Percentiles rank a stretch among this genome's conserved stretches.
phyloP scores from a whole-genome alignment of 2,329 filamentous ascomycete species.

The Diplodia mutila region DNA sequence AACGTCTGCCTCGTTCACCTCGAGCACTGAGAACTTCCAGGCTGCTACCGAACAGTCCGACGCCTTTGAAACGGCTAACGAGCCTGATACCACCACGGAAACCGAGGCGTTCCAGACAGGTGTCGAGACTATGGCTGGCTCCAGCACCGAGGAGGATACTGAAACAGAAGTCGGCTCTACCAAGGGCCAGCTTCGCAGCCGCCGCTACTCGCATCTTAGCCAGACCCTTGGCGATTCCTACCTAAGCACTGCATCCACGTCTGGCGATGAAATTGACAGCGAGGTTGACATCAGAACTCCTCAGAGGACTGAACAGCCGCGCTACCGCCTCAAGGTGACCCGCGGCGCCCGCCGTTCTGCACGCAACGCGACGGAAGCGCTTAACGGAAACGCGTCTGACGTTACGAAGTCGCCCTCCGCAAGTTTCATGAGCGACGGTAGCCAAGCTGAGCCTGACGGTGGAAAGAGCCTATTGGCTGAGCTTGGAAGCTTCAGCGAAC shows the following conservation, averaged over 20 bases:
- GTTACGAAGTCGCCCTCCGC: conserved; percentile 60
- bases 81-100: conserved; percentile 74
- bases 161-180: conserved; percentile 71
- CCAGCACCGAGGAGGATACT: conserved; percentile 78
- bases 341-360: conserved; percentile 58
- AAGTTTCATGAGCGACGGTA: conserved; percentile 53
- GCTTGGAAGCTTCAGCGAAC: conserved; percentile 76
- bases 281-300: conserved; percentile 64
- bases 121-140: conserved; percentile 70
- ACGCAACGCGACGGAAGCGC: conserved; percentile 58
- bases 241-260: conserved; percentile 87
- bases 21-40: conserved; percentile 71
- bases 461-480: conserved; percentile 90
- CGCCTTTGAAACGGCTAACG: conserved; percentile 75
- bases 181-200: conserved; percentile 36
- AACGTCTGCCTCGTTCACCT: conserved; percentile 41
- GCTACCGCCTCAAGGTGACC: conserved; percentile 72
- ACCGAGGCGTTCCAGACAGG: conserved; percentile 95
- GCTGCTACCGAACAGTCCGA: conserved; percentile 68
- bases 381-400: conserved; percentile 57
- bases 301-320: conserved; percentile 64
- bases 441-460: conserved; percentile 51
- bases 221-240: conserved; percentile 68
- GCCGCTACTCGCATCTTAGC: conserved; percentile 45
- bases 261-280: conserved; percentile 70